These are phyloP conservation scores for Vicia sativa DNA, from an alignment of 306 rosid genomes.

Conservation along the genomic window DNA sequence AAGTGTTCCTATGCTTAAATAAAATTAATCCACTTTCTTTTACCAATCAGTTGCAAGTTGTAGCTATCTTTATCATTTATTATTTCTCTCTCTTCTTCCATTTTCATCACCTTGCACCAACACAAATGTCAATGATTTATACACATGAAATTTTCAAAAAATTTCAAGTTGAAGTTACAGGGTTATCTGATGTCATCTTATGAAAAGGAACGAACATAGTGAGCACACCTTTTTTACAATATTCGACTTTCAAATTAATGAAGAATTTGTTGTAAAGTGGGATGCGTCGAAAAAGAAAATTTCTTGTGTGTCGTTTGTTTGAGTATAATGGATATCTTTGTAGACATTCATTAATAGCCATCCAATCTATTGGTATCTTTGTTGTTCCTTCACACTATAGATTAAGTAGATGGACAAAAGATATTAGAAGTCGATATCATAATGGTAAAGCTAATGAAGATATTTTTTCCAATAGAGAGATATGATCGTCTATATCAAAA, in stretches of 20 bases:
- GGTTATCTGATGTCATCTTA: not conserved
- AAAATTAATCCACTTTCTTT: too few species aligned
- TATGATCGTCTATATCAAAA: not conserved
- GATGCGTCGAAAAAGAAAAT: not conserved
- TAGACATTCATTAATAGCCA: not conserved
- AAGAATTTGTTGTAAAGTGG: not conserved
- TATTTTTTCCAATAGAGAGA: not conserved
- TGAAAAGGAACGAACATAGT: not conserved
- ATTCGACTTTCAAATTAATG: too few species aligned
- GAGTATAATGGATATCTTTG: not conserved
- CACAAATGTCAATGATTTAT: not conserved
- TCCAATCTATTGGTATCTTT: not conserved
- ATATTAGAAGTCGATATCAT: not conserved
- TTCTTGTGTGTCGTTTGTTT: not conserved
- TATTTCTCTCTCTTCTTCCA: too few species aligned
- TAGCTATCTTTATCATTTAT: too few species aligned
- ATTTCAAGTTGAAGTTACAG: not conserved
- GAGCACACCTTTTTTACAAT: too few species aligned
- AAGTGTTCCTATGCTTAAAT: too few species aligned
- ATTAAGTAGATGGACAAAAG: slow-evolving; percentile 8
- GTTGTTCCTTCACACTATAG: not conserved
- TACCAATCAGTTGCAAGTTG: too few species aligned
- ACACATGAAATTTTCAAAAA: slow-evolving; percentile 2
- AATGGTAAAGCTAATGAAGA: not conserved
- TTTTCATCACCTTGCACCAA: too few species aligned